Evolutionary conservation across 768 basidiomycete species (phyloP).

Genomic region (Suillus occidentalis): DNA sequence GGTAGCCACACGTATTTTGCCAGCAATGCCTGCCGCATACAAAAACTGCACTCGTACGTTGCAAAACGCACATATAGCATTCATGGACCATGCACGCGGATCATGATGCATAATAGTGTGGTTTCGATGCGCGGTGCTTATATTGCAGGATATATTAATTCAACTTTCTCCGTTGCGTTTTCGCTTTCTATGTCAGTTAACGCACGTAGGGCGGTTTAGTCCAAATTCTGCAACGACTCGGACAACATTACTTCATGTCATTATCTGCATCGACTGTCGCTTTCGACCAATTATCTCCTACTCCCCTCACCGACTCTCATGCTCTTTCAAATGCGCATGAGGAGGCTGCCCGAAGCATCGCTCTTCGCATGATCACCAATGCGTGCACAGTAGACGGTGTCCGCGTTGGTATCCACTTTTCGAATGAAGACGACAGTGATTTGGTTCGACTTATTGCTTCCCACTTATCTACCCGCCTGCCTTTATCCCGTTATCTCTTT

Average conservation of each 20-base stretch:
- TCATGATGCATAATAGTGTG: neutral
- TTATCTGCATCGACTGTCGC: conserved; percentile 27
- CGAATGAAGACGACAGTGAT: conserved; percentile 52
- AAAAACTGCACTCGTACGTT: neutral
- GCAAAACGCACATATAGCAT: neutral
- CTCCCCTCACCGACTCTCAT: conserved; percentile 25
- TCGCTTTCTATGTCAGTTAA: neutral
- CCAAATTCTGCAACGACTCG: neutral
- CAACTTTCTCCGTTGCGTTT: neutral
- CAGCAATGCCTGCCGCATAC: neutral
- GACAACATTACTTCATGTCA: neutral
- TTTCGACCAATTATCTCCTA: conserved; percentile 2
- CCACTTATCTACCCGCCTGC: conserved; percentile 42
- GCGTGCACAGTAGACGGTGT: conserved; percentile 52
- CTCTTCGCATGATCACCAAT: conserved; percentile 51
- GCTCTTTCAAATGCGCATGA: conserved; percentile 60
- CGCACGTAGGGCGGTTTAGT: neutral
- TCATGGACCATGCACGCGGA: neutral
- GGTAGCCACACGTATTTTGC: neutral
- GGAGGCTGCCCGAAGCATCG: conserved; percentile 58
- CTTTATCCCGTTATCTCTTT: conserved; percentile 49
- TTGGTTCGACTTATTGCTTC: conserved; percentile 60
- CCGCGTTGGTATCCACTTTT: conserved; percentile 59
- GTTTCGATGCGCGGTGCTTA: neutral
- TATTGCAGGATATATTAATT: neutral